phyloP scores from a whole-genome alignment of 1,139 yeast species.

The Arxiozyma slooffiae region DNA sequence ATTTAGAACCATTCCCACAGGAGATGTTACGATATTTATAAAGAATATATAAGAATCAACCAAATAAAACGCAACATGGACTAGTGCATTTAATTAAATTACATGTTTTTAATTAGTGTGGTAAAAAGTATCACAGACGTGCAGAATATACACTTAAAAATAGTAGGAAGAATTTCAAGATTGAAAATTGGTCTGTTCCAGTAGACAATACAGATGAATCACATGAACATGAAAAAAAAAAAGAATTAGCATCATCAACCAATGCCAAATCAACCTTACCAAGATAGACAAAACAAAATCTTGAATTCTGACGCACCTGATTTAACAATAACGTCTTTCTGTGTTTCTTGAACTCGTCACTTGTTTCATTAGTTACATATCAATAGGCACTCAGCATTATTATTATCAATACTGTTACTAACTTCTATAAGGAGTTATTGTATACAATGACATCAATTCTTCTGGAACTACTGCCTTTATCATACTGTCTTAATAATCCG shows the following conservation, averaged over 20 bases:
- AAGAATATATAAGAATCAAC: conserved; percentile 48
- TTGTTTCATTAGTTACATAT: not conserved
- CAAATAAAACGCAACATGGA: conserved; percentile 78
- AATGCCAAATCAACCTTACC: not conserved
- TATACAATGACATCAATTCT: too few relatives aligned
- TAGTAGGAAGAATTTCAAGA: conserved; percentile 72
- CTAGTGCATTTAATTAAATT: conserved; percentile 64
- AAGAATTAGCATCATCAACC: not conserved
- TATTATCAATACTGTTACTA: too few relatives aligned
- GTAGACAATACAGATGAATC: conserved; percentile 38
- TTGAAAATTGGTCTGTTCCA: conserved; percentile 91
- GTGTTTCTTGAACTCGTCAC: not conserved
- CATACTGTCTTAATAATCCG: too few relatives aligned
- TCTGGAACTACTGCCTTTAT: too few relatives aligned
- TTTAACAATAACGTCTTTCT: not conserved
- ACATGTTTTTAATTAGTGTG: conserved; percentile 64
- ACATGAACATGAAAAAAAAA: not conserved
- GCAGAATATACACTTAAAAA: conserved; percentile 83
- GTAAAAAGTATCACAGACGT: conserved; percentile 64
- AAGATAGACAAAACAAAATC: not conserved
- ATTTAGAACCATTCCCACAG: conserved; percentile 76
- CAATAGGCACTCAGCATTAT: too few relatives aligned
- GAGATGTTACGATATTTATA: conserved; percentile 59
- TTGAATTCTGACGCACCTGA: not conserved
- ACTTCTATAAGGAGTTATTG: too few relatives aligned